Conservation (phyloP, 306 rosid genomes). For the Ammopiptanthus mongolicus region DNA sequence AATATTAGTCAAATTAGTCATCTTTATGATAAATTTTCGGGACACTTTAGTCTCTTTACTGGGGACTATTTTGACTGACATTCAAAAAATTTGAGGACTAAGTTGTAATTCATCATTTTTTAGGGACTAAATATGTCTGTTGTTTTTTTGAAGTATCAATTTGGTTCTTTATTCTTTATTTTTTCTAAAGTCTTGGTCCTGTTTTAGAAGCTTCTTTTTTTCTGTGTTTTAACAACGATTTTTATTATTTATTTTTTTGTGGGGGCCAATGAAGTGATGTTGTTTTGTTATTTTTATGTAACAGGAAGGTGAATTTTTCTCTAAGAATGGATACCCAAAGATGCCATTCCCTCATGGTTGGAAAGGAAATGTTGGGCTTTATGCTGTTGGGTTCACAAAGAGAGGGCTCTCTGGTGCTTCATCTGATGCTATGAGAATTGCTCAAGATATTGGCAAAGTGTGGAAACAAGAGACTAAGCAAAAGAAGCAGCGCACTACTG, state of each 20-base stretch:
- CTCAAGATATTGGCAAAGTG: conserved; percentile 65
- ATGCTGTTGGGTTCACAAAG: conserved; percentile 90
- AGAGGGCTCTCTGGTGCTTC: conserved; percentile 94
- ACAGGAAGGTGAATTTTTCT: conserved; percentile 84
- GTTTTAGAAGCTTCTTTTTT: conserved; percentile 17
- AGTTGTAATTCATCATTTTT: too few relatives aligned
- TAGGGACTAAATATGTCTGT: too few relatives aligned
- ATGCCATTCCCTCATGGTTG: conserved; percentile 78
- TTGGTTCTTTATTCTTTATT: too few relatives aligned
- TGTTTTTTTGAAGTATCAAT: too few relatives aligned
- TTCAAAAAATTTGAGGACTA: too few relatives aligned
- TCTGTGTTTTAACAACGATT: not conserved
- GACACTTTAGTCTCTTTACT: too few relatives aligned
- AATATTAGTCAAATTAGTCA: too few relatives aligned
- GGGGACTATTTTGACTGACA: too few relatives aligned
- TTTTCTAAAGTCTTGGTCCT: not conserved
- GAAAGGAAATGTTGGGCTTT: conserved; percentile 83
- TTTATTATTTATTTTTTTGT: not conserved
- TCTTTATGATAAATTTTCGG: too few relatives aligned
- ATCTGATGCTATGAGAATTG: conserved; percentile 71
- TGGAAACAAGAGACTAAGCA: conserved; percentile 80
- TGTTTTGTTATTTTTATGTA: conserved; percentile 4
- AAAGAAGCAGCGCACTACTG: conserved; percentile 49
- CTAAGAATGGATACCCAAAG: conserved; percentile 77
- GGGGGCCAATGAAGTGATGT: conserved; percentile 20